Base-by-base conservation (phyloP, 139 green algal genomes). In the Microglena sp. region DNA sequence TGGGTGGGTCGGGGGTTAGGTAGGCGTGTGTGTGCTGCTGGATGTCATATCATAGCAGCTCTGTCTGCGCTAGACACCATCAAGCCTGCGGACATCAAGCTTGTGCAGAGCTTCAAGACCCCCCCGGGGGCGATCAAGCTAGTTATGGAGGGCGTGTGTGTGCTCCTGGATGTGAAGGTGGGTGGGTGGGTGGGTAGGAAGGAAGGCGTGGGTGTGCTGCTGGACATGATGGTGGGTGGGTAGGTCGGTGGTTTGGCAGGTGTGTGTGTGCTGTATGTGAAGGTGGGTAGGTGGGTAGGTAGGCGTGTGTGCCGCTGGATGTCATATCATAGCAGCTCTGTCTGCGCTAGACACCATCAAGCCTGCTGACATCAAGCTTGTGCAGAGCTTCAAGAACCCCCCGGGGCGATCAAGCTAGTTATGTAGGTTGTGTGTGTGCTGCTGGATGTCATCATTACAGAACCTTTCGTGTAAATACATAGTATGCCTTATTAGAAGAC, bases 281-380 rank as follows among this genome's bases (percentile, higher is more conserved):
- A n/a, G n/a, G n/a, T n/a, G n/a, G n/a, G n/a, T n/a, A n/a, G n/a
- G n/a, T n/a, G n/a, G n/a, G n/a, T n/a, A n/a, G n/a, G n/a, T n/a
- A n/a, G n/a, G n/a, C n/a, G n/a, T n/a, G n/a, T n/a, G n/a, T n/a
- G n/a, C n/a, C n/a, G n/a, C n/a, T n/a, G n/a, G n/a, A n/a, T n/a
- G n/a, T n/a, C n/a, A n/a, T n/a, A n/a, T n/a, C n/a, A n/a, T n/a
- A n/a, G n/a, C n/a, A n/a, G 86, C 86, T 5, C 71, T 91, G 30
- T 15, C 27, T 15, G 86, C 86, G 4, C 74, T 93, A 28, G 85
- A 93, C 77, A 90, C 86, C 45, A 90, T 93, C 66, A 93, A 90
- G 69, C 76, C 86, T 33, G 81, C 83, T 22, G 86, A 93, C 71
- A 90, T 93, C 70, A 81, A 80, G 68, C 64, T 80, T 33, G 74